Evolutionary conservation across 1,284 basidiomycete genomes (phyloP).

Genomic region (Trichosporon ovoides): DNA sequence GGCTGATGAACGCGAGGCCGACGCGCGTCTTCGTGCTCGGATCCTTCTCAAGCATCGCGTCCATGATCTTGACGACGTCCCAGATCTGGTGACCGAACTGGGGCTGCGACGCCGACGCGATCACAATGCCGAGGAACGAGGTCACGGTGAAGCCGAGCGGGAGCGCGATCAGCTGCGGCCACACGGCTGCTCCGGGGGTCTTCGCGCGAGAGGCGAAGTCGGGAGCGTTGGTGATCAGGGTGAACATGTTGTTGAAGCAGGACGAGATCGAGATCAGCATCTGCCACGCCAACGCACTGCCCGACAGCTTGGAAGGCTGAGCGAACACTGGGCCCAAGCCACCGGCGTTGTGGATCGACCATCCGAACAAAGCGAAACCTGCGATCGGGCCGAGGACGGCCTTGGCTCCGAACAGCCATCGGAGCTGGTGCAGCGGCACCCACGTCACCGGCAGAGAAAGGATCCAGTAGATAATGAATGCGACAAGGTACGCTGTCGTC

Average conservation of each 20-base stretch:
- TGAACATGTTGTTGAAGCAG: slow-evolving; percentile 66
- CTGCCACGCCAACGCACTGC: slow-evolving; percentile 67
- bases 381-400: slow-evolving; percentile 61
- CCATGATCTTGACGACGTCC: slow-evolving; percentile 53
- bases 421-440: slow-evolving; percentile 74
- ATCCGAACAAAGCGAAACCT: slow-evolving; percentile 71
- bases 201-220: slow-evolving; percentile 67
- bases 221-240: slow-evolving; percentile 58
- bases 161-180: slow-evolving; percentile 66
- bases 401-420: slow-evolving; percentile 76
- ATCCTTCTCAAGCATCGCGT: slow-evolving; percentile 33
- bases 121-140: slow-evolving; percentile 76
- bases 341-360: slow-evolving; percentile 71
- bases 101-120: slow-evolving; percentile 68
- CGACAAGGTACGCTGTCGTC: slow-evolving; percentile 51
- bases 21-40: slow-evolving; percentile 29
- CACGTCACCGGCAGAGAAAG: slow-evolving; percentile 71
- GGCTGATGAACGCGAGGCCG: slow-evolving; percentile 60
- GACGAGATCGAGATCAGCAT: slow-evolving; percentile 73
- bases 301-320: slow-evolving; percentile 62
- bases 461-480: slow-evolving; percentile 83
- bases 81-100: slow-evolving; percentile 74
- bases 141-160: slow-evolving; percentile 71
- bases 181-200: slow-evolving; percentile 61
- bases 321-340: slow-evolving; percentile 72